Evolutionary conservation across 2,329 filamentous ascomycete species (phyloP).

Genomic region (Rhytidhysteron rufulum): DNA sequence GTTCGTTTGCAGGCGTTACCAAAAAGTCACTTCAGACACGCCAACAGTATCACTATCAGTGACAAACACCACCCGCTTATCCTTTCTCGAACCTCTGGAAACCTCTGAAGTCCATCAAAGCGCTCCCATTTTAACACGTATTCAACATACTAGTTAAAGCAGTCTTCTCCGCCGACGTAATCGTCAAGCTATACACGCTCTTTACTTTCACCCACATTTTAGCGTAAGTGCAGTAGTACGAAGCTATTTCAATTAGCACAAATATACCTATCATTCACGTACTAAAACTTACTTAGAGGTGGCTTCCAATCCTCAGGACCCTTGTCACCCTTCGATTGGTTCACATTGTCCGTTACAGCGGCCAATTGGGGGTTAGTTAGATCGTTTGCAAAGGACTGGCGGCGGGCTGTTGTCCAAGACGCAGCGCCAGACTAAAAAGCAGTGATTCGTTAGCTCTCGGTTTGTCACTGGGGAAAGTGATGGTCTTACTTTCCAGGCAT

Average conservation of each 20-base stretch:
- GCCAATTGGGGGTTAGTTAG: slow-evolving; percentile 70
- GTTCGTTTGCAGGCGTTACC: too few relatives aligned
- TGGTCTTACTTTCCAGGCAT: slow-evolving; percentile 66
- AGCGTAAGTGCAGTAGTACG: slow-evolving; percentile 76
- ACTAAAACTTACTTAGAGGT: slow-evolving; percentile 47
- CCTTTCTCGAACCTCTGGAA: neutral
- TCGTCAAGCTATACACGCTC: slow-evolving; percentile 63
- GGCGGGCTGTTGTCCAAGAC: slow-evolving; percentile 64
- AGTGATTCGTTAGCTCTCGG: slow-evolving; percentile 2
- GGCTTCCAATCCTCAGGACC: slow-evolving; percentile 77
- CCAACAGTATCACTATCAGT: too few relatives aligned
- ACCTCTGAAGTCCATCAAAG: neutral
- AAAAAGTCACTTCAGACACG: too few relatives aligned
- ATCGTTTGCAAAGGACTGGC: slow-evolving; percentile 73
- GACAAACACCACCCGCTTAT: too few relatives aligned
- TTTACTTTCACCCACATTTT: slow-evolving; percentile 76
- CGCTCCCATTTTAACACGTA: slow-evolving; percentile 49
- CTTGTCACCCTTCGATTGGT: slow-evolving; percentile 68
- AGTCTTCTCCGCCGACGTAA: slow-evolving; percentile 69
- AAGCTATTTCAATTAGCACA: slow-evolving; percentile 25
- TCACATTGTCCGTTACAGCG: slow-evolving; percentile 74
- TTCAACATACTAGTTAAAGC: slow-evolving; percentile 63
- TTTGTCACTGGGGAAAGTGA: neutral
- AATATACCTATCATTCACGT: slow-evolving; percentile 8
- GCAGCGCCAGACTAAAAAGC: slow-evolving; percentile 61